Percentiles rank a stretch among this genome's conserved stretches.
Evolutionary conservation across 495 filamentous ascomycete species (phyloP).

Genomic region (Terfezia boudieri): DNA sequence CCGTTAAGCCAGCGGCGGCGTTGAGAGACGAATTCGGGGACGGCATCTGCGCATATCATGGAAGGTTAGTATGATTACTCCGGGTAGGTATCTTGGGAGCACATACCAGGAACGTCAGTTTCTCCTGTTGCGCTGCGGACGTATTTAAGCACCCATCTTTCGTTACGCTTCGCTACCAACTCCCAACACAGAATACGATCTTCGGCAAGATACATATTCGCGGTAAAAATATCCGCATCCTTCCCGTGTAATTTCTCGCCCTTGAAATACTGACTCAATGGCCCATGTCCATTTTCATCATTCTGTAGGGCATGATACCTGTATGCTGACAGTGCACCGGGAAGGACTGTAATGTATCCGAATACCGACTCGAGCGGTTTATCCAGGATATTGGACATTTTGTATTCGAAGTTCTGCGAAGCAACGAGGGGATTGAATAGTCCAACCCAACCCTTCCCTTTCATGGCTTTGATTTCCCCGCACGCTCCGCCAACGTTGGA

Average conservation of each 20-base stretch:
- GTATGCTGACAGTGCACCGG: conserved; percentile 86
- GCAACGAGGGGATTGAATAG: conserved; percentile 89
- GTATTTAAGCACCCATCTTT: conserved; percentile 94
- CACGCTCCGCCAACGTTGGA: conserved; percentile 91
- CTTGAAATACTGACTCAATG: conserved; percentile 97
- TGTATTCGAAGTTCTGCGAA: conserved; percentile 98
- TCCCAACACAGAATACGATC: conserved; percentile 99
- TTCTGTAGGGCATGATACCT: conserved; percentile 95
- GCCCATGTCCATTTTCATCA: conserved; percentile 83
- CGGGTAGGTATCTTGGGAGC: neutral
- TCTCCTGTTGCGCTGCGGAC: conserved; percentile 89
- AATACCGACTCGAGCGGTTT: conserved; percentile 95
- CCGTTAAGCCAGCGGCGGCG: conserved; percentile 93
- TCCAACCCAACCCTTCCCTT: conserved; percentile 58
- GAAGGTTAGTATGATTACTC: conserved; percentile 4
- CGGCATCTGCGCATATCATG: conserved; percentile 28
- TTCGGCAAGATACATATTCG: conserved; percentile 98
- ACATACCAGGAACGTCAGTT: conserved; percentile 82
- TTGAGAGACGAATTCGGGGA: conserved; percentile 91
- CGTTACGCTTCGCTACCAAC: conserved; percentile 81
- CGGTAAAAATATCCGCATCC: conserved; percentile 94
- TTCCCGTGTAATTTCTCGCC: conserved; percentile 92
- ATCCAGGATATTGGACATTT: conserved; percentile 98
- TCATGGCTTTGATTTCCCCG: conserved; percentile 92
- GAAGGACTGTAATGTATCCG: conserved; percentile 91